Conservation (phyloP, 2,329 filamentous ascomycete species). For the Ascochyta lentis region DNA sequence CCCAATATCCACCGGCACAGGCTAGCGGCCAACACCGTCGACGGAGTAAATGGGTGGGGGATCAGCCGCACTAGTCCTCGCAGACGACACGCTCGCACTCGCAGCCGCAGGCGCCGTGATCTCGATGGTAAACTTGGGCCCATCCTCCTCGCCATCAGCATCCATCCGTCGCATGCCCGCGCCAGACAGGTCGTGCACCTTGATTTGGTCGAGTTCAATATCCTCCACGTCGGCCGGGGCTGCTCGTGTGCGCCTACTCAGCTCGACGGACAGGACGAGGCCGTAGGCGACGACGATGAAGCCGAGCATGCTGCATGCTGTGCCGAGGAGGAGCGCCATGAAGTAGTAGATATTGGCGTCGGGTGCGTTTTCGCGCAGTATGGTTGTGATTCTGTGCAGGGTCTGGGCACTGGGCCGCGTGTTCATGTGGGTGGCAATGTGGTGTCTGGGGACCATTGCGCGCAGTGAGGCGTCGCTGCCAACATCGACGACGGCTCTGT, state of each 20-base stretch:
- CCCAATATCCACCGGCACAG: neutral
- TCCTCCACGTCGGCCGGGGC: neutral
- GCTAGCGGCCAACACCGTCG: constrained; percentile 1
- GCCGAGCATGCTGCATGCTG: neutral
- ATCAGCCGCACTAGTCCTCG: neutral
- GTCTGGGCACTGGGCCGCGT: neutral
- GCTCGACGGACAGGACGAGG: neutral
- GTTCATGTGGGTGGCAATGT: neutral
- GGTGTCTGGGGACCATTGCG: neutral
- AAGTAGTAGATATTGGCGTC: constrained; percentile 1
- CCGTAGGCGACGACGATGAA: neutral
- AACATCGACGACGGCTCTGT: neutral
- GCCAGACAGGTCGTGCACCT: constrained; percentile 1
- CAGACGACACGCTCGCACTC: neutral
- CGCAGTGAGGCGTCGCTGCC: neutral
- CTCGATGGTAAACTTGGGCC: neutral
- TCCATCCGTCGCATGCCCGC: constrained; percentile 1
- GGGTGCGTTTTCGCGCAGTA: neutral
- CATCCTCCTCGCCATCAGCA: neutral
- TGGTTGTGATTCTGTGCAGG: neutral
- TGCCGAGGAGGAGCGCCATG: neutral
- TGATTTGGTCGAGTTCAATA: constrained; percentile 12
- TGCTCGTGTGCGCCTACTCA: neutral
- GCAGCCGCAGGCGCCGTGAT: no score
- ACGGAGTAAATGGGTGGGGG: constrained; percentile 4